Evolutionary conservation across 169 alveolate species (phyloP).

Genomic region (Plasmodium adleri): DNA sequence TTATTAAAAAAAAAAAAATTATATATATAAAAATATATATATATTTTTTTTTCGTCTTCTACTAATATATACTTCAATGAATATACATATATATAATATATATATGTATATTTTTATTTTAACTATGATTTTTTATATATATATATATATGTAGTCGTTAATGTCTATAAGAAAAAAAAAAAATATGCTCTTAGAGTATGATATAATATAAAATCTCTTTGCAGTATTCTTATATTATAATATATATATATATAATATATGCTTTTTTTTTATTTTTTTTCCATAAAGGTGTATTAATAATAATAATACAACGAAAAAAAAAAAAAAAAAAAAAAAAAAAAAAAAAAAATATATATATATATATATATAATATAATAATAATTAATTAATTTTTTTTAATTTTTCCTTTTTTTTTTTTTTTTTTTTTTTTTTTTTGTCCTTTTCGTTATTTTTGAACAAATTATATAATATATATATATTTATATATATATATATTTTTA

Average conservation of each 20-base stretch:
- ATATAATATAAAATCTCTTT: too few species aligned
- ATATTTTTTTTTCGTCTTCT: not conserved
- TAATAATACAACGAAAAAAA: too few species aligned
- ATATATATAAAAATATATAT: not conserved
- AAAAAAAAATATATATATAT: not conserved
- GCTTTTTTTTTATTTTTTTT: conserved; percentile 1
- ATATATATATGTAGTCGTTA: conserved; percentile 11
- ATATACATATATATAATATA: not conserved
- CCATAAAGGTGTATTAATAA: conserved; percentile 6
- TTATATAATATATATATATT: too few species aligned
- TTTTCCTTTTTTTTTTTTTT: conserved; percentile 1
- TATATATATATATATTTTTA: too few species aligned
- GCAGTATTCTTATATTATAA: too few species aligned
- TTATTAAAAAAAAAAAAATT: not conserved
- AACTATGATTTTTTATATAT: conserved; percentile 12
- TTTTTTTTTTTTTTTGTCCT: not conserved
- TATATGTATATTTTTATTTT: conserved; percentile 5
- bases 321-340: too few species aligned
- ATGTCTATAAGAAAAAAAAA: conserved; percentile 44
- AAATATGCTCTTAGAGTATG: not conserved
- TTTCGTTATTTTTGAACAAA: too few species aligned
- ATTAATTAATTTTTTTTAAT: not conserved
- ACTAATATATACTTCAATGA: not conserved
- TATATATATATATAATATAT: not conserved
- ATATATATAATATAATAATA: not conserved